Evolutionary conservation across 2,329 filamentous ascomycete species (phyloP).

Genomic region (Venturia pyrina): DNA sequence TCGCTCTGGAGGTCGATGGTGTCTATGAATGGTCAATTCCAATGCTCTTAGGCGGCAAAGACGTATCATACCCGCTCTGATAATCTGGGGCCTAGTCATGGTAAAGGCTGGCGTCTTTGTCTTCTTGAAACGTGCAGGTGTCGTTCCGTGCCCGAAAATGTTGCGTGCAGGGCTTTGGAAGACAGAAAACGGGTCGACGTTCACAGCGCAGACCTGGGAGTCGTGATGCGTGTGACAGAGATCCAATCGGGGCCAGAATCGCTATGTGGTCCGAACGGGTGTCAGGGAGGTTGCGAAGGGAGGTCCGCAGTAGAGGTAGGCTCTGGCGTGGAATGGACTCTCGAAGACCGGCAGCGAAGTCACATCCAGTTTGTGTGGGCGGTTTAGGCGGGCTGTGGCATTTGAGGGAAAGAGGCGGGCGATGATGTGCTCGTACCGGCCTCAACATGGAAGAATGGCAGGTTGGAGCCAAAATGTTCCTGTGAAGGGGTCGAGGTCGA

Average conservation of each 20-base stretch:
- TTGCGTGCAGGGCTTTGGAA: neutral
- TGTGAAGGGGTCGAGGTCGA: neutral
- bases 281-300: neutral
- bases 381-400: neutral
- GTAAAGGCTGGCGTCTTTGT: neutral
- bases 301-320: neutral
- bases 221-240: neutral
- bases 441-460: neutral
- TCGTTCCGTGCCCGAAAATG: neutral
- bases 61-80: constrained; percentile 40
- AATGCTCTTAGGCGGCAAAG: constrained; percentile 6
- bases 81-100: constrained; percentile 48
- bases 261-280: neutral
- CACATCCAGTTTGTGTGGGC: neutral
- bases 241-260: neutral
- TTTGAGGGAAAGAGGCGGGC: neutral
- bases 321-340: neutral
- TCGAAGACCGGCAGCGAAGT: constrained; percentile 6
- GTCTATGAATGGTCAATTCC: constrained; percentile 44
- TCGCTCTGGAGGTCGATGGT: constrained; percentile 83
- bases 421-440: neutral
- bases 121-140: constrained; percentile 3
- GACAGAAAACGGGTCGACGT: neutral
- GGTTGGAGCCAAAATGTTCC: neutral
- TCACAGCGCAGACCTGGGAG: neutral